phyloP scores from a whole-genome alignment of 345 rosid species.

The Combretum micranthum region DNA sequence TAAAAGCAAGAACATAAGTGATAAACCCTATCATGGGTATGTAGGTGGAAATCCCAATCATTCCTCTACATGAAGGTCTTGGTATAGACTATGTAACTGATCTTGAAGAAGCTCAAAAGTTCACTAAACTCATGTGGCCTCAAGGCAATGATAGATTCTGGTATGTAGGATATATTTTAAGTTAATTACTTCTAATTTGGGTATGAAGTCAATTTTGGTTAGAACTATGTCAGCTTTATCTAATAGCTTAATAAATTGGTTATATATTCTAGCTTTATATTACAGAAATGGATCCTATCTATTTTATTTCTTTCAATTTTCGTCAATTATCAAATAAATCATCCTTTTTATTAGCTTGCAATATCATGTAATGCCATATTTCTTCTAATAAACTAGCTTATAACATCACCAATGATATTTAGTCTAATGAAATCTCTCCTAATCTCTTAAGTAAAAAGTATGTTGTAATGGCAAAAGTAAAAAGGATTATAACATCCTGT shows the following conservation, averaged over 20 bases:
- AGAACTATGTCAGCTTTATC: background rate
- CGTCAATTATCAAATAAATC: no score
- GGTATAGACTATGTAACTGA: constrained; percentile 24
- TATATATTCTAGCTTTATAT: background rate
- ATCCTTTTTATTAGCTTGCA: no score
- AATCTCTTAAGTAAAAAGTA: no score
- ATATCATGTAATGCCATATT: no score
- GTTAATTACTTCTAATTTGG: background rate
- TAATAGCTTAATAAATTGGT: background rate
- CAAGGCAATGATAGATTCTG: constrained; percentile 27
- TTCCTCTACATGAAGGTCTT: constrained; percentile 30
- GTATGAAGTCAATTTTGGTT: background rate
- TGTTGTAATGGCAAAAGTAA: no score
- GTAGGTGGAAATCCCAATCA: constrained; percentile 16
- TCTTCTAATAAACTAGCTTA: no score
- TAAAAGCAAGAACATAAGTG: constrained; percentile 19
- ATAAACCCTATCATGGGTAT: constrained; percentile 37
- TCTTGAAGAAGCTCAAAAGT: constrained; percentile 3
- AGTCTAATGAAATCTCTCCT: no score
- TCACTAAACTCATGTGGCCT: constrained; percentile 29
- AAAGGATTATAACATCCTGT: no score
- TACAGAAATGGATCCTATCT: no score
- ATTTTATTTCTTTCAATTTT: no score
- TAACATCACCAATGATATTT: no score
- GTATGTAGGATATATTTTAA: constrained; percentile 3